These are phyloP conservation scores for Allium cepa DNA, from an alignment of 106 monocot genomes.

Conservation along the genomic window DNA sequence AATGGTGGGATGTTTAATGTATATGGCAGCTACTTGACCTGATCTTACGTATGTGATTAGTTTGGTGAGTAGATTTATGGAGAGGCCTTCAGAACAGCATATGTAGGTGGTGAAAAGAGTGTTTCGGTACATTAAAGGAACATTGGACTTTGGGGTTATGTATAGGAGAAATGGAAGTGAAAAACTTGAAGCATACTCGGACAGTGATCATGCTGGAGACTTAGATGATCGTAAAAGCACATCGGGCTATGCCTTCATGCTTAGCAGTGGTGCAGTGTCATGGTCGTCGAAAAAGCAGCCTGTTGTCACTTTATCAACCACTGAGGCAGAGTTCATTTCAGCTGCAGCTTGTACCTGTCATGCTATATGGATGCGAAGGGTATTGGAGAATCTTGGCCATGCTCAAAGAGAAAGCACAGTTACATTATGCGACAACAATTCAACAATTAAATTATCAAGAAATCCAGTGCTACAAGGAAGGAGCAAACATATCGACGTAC, in stretches of 20 bases:
- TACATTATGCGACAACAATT: background rate
- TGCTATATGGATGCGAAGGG: background rate
- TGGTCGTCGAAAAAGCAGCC: conserved; percentile 3
- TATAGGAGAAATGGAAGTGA: background rate
- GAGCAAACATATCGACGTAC: background rate
- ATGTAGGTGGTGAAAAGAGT: background rate
- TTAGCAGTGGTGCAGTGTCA: background rate
- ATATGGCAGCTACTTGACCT: background rate
- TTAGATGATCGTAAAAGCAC: conserved; percentile 5
- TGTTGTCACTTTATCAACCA: background rate
- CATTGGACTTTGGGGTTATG: background rate
- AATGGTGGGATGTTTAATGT: background rate
- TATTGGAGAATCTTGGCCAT: background rate
- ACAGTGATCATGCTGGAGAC: background rate
- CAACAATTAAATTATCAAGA: background rate
- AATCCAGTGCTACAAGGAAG: background rate
- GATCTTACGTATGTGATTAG: background rate
- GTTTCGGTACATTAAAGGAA: conserved; percentile 3
- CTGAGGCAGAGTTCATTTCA: background rate
- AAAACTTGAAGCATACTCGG: background rate
- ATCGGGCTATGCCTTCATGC: background rate
- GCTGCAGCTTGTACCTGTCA: background rate
- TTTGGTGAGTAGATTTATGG: conserved; percentile 3
- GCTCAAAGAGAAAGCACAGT: background rate
- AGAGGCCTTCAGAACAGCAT: background rate